Conservation (phyloP, 306 rosid genomes). For the Morella rubra region DNA sequence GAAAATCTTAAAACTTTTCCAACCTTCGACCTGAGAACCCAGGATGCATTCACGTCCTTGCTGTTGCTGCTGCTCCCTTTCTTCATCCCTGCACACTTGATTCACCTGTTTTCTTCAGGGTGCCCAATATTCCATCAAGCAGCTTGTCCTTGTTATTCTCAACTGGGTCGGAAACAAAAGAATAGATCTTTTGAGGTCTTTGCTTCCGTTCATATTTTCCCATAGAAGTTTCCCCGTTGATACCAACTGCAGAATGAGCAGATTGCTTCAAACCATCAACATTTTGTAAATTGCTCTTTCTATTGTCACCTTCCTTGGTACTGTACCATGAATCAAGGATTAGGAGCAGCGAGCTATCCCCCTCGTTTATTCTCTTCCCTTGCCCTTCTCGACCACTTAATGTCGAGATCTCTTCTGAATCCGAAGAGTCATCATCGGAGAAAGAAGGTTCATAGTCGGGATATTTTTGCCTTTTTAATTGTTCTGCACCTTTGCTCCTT, state of each 20-base stretch:
- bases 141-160: conserved; percentile 36
- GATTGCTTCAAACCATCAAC: conserved; percentile 27
- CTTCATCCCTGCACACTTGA: conserved; percentile 40
- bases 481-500: conserved; percentile 19
- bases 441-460: conserved; percentile 51
- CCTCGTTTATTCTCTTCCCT: conserved; percentile 33
- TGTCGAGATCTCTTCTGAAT: conserved; percentile 49
- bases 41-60: not conserved
- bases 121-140: conserved; percentile 49
- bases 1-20: not conserved
- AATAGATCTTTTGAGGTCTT: conserved; percentile 49
- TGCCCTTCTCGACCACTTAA: conserved; percentile 29
- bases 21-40: not conserved
- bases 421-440: conserved; percentile 58
- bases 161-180: conserved; percentile 57
- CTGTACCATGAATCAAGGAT: conserved; percentile 55
- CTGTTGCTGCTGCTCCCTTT: not conserved
- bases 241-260: conserved; percentile 11
- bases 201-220: conserved; percentile 36
- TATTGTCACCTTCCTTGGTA: conserved; percentile 35
- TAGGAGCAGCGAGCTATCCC: conserved; percentile 51
- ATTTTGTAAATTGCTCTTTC: conserved; percentile 29
- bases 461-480: conserved; percentile 8
- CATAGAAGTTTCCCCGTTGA: conserved; percentile 24
- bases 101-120: conserved; percentile 42